These are phyloP conservation scores for Coniferiporia weirii DNA, from an alignment of 1,284 basidiomycete genomes.

Conservation along the genomic window DNA sequence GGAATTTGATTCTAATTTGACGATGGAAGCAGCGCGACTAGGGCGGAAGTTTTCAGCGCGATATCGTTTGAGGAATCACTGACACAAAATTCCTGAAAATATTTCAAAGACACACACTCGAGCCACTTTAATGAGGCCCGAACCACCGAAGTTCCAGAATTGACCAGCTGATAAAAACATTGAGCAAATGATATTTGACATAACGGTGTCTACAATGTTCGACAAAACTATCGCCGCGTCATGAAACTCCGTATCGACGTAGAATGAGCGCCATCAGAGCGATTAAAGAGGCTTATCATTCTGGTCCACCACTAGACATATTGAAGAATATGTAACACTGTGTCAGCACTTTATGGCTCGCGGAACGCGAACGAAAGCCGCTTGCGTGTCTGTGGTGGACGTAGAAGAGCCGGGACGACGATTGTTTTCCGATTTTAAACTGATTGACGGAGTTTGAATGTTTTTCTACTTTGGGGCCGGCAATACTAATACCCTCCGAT, in stretches of 20 bases:
- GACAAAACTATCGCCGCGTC: conserved; percentile 41
- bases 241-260: conserved; percentile 79
- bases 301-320: conserved; percentile 42
- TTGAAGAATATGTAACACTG: conserved; percentile 31
- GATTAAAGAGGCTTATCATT: conserved; percentile 68
- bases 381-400: conserved; percentile 23
- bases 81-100: no score
- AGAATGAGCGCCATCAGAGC: conserved; percentile 58
- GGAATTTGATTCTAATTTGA: no score
- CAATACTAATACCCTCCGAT: neutral
- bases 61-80: no score
- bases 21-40: no score
- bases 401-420: conserved; percentile 24
- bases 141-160: no score
- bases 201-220: neutral
- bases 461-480: neutral
- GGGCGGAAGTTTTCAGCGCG: no score
- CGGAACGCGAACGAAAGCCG: conserved; percentile 49
- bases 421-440: no score
- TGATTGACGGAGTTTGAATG: neutral
- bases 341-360: conserved; percentile 42
- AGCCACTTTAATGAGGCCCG: no score
- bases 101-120: no score
- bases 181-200: no score
- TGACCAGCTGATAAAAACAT: no score